These are phyloP conservation scores for Xylaria palmicola DNA, from an alignment of 495 filamentous ascomycete species.

Conservation along the genomic window DNA sequence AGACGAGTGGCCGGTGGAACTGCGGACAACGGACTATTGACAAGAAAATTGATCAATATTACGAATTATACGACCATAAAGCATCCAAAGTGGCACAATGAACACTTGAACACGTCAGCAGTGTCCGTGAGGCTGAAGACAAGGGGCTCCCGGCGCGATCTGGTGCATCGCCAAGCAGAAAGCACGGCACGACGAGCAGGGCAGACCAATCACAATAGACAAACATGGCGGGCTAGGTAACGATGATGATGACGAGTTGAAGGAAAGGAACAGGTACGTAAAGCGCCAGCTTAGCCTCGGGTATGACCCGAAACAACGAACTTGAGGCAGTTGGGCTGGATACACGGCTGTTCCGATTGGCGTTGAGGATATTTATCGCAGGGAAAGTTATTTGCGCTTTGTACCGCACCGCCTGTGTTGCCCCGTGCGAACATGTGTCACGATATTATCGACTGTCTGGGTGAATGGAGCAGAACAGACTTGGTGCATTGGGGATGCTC, in stretches of 20 bases:
- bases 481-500: no score
- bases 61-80: background rate
- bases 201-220: background rate
- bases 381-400: background rate
- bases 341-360: background rate
- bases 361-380: background rate
- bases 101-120: background rate
- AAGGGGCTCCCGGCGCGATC: background rate
- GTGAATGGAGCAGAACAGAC: no score
- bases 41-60: background rate
- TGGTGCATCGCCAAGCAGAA: background rate
- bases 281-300: background rate
- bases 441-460: no score
- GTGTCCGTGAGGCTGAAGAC: slow-evolving; percentile 7
- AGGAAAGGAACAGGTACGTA: background rate
- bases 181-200: background rate
- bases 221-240: background rate
- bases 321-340: background rate
- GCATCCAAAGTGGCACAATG: background rate
- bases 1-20: background rate
- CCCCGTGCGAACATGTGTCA: background rate
- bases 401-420: background rate
- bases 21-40: background rate
- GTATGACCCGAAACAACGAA: background rate
- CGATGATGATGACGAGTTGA: background rate